Base-by-base conservation (phyloP, 805 yeast genomes). In the Deakozyma indianensis region DNA sequence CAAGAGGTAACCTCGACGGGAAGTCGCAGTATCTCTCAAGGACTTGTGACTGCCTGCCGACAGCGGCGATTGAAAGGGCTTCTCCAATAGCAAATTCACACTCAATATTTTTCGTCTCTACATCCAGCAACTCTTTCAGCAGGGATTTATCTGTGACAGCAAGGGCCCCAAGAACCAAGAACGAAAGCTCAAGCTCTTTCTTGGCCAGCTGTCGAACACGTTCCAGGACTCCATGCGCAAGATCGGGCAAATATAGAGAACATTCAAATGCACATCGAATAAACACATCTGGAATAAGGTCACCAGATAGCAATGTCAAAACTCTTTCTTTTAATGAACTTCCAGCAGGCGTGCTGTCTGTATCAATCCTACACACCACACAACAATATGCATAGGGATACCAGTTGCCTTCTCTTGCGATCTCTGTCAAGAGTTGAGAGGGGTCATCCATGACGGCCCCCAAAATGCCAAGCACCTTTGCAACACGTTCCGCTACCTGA, bases 21-120 rank as follows among this genome's bases (percentile, higher is more conserved):
- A 25, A 27, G 55, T 83, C 94, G 41, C 77, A 54, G 14, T 70
- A 64, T 41, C 73, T 69, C 23, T 58, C 56, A 51, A 86, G 60
- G 14, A 71, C 67, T 23, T 65, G 68, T 1, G 95, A 79, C 2
- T 69, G 59, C 92, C 94, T 82, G 0, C 95, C 95, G 18, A 77
- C 71, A 0, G 84, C 79, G 3, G 82, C 55, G 14, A 84, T 67
- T 22, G 83, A 69, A 18, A 88, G 62, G 0, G 95, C 87, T 57
- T 90, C 97, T 45, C 97, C 96, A 42, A 80, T 71, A 0, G 86
- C 70, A 52, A 90, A 85, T 20, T 81, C 62, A 43, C 68, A 74
- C 49, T 90, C 96, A n/a, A 77, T 67, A 49, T 83, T 85, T 50
- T 82, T 85, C 0, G 86, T 57, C 56, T 81, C 78, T 0, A 83